Percentiles rank a stretch among this genome's conserved stretches.
Evolutionary conservation across 2,329 filamentous ascomycete species (phyloP).

Genomic region (Acarospora socialis): DNA sequence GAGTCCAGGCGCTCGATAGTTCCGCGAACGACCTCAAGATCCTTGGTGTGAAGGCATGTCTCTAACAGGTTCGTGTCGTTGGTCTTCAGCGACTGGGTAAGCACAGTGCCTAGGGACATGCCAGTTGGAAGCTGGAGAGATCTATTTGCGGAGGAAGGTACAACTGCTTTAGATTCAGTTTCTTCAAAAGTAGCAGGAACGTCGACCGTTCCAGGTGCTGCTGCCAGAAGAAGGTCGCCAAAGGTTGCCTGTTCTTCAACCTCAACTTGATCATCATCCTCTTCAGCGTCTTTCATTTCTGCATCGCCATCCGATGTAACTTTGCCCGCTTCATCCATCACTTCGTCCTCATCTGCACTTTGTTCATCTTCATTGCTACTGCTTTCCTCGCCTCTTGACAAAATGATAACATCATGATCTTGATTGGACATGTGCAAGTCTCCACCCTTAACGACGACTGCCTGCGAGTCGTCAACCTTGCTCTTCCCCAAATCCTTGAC

Average conservation of each 20-base stretch:
- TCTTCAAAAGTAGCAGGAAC: constrained; percentile 48
- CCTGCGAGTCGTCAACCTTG: constrained; percentile 43
- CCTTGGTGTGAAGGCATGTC: constrained; percentile 72
- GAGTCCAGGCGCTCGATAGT: constrained; percentile 88
- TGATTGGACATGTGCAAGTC: constrained; percentile 27
- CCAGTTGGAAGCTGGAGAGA: constrained; percentile 50
- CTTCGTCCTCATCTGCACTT: constrained; percentile 19
- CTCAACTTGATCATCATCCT: constrained; percentile 15
- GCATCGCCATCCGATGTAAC: constrained; percentile 24
- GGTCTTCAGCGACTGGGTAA: constrained; percentile 82
- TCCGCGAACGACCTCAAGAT: constrained; percentile 62
- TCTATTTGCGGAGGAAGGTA: constrained; percentile 27
- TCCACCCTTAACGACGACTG: constrained; percentile 37
- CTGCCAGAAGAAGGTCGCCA: constrained; percentile 64
- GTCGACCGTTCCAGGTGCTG: constrained; percentile 59
- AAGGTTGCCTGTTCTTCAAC: constrained; percentile 52
- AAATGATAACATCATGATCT: constrained; percentile 29
- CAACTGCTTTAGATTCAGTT: constrained; percentile 28
- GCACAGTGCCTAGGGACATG: constrained; percentile 78
- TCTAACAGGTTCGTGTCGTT: constrained; percentile 84
- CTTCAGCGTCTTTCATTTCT: constrained; percentile 19
- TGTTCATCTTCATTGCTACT: constrained; percentile 19
- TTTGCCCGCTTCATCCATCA: constrained; percentile 22
- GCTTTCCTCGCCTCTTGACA: constrained; percentile 33
- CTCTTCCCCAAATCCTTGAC: constrained; percentile 35